A percentile compares a stretch with the other conserved stretches of the same genome.
Evolutionary conservation across 139 green algal species (phyloP).

Genomic region (Micractinium conductrix): DNA sequence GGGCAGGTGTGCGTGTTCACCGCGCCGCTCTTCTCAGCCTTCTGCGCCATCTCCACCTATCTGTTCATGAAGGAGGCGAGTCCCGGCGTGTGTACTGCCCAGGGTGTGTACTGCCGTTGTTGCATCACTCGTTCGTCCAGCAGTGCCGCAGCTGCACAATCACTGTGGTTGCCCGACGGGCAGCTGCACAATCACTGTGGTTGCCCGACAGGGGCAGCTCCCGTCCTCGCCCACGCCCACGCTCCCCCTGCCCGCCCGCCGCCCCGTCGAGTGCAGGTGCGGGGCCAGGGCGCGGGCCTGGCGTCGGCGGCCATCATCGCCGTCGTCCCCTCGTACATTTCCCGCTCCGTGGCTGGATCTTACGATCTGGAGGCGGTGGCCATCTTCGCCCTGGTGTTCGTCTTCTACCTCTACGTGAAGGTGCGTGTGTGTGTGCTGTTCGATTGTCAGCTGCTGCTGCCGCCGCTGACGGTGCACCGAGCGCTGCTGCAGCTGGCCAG

Average conservation of each 20-base stretch:
- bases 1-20: slow-evolving; percentile 98
- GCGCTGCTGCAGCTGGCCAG: too few species aligned
- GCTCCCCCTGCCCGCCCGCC: background rate
- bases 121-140: too few species aligned
- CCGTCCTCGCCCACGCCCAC: background rate
- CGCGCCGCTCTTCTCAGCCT: slow-evolving; percentile 91
- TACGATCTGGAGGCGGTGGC: slow-evolving; percentile 95
- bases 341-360: slow-evolving; percentile 83
- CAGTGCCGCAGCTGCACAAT: too few species aligned
- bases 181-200: too few species aligned
- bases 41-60: slow-evolving; percentile 87
- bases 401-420: slow-evolving; percentile 94
- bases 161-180: too few species aligned
- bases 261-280: slow-evolving; percentile 40
- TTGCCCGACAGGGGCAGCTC: too few species aligned
- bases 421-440: background rate
- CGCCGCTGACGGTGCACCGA: too few species aligned
- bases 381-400: slow-evolving; percentile 92
- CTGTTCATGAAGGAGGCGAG: slow-evolving; percentile 83
- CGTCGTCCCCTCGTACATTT: slow-evolving; percentile 93
- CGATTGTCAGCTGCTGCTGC: too few species aligned
- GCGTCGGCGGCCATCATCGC: slow-evolving; percentile 86
- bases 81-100: too few species aligned
- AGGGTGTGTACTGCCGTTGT: too few species aligned
- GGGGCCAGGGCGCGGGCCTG: slow-evolving; percentile 83